These are phyloP conservation scores for Trypanosomatidae sp. DNA, from an alignment of 208 protist genomes.

Conservation along the genomic window DNA sequence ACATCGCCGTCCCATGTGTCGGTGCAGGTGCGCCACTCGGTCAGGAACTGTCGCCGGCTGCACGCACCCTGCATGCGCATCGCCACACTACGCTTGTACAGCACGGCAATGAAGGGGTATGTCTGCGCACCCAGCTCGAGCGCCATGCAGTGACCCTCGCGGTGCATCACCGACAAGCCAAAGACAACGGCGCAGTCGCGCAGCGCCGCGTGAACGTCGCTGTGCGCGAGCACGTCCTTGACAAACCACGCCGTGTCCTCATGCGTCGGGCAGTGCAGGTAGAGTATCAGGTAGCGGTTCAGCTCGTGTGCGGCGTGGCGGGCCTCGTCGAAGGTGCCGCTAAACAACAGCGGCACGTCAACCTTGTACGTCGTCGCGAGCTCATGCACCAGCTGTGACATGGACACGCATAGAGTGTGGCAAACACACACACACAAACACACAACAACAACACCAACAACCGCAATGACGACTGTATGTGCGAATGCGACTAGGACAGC, in stretches of 20 bases:
- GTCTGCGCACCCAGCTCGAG: slow-evolving; percentile 27
- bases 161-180: slow-evolving; percentile 34
- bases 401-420: background rate
- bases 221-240: slow-evolving; percentile 23
- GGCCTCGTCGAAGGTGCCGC: slow-evolving; percentile 45
- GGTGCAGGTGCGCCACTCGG: slow-evolving; percentile 29
- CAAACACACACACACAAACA: no score
- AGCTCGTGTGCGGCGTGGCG: slow-evolving; percentile 19
- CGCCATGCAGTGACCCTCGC: slow-evolving; percentile 25
- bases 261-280: slow-evolving; percentile 67
- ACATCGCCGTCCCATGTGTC: slow-evolving; percentile 43
- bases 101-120: slow-evolving; percentile 48
- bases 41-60: slow-evolving; percentile 21
- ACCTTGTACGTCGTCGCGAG: slow-evolving; percentile 25
- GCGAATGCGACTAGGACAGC: no score
- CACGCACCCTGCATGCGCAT: slow-evolving; percentile 39
- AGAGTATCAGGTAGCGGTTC: slow-evolving; percentile 49
- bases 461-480: no score
- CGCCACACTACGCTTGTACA: slow-evolving; percentile 36
- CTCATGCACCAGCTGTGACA: slow-evolving; percentile 9
- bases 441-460: no score
- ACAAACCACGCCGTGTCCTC: slow-evolving; percentile 53
- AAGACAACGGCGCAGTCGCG: slow-evolving; percentile 34
- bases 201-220: slow-evolving; percentile 25
- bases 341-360: slow-evolving; percentile 30